Evolutionary conservation across 805 yeast species (phyloP), one percentile per base, ranked within the genome.

Genomic region (Lipomyces sp.): DNA sequence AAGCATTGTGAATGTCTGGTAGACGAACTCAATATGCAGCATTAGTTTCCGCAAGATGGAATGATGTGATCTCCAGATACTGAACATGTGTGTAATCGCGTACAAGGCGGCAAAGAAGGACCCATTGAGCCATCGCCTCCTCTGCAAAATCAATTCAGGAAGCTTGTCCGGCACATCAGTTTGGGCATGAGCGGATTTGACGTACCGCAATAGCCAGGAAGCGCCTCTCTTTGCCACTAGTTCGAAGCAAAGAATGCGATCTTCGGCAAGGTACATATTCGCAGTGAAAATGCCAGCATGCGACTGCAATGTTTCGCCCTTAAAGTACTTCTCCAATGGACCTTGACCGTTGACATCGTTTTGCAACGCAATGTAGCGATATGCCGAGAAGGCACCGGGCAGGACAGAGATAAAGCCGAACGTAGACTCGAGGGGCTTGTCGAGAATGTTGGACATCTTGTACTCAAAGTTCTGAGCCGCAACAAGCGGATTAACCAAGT

Each of bases 321-420:
- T 90, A 78, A 95, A 89, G 76, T 94, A 94, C 76, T 92, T 90
- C 66, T 88, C 91, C 66, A 94, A 79, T 2, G 99, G 99, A 0
- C 91, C 92, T 53, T 85, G 85, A 4, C 97, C 97, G 68, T 86
- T 82, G 8, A 84, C 84, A 53, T 81, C 81, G 73, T 88, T 87
- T 71, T 83, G 83, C 48, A 94, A 81, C 0, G 98, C 98, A 48
- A 82, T 85, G 74, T 87, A 93, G 67, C 98, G 81, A 77, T 95
- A 94, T 0, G 98, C 99, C 15, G 97, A 90, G 73, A 95, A 93
- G 0, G 98, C 98, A 74, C 98, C 98, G 0, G 98, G 98, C 62
- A 95, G 82, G 65, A 95, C 98, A 0, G 96, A 85, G 72, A 94
- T 93, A 75, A 92, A 94, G 0, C 99, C 99, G 79, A 95, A 94